phyloP scores from a whole-genome alignment of 306 rosid genomes.

The Cicer cuneatum region DNA sequence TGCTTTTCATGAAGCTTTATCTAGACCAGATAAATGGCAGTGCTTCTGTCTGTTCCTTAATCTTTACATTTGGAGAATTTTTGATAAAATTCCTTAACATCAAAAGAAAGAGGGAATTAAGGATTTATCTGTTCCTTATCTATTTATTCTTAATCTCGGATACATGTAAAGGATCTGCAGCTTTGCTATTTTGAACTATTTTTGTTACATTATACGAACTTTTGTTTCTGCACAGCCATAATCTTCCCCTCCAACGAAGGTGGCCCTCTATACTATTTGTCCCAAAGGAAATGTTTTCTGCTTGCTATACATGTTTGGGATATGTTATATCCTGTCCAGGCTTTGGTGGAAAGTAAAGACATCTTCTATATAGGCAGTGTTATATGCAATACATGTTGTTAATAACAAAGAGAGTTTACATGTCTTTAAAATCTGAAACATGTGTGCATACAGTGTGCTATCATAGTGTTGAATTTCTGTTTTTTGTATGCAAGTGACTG shows the following conservation, averaged over 20 bases:
- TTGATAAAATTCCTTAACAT: conserved; percentile 5
- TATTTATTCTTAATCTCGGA: background rate
- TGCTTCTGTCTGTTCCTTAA: background rate
- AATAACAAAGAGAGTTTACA: background rate
- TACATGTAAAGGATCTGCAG: background rate
- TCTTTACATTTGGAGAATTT: conserved; percentile 7
- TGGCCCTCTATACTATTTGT: too few species aligned
- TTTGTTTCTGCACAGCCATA: too few species aligned
- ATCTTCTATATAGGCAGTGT: background rate
- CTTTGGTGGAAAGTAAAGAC: background rate
- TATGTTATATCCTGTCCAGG: too few species aligned
- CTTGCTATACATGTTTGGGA: too few species aligned
- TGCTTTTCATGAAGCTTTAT: conserved; percentile 20
- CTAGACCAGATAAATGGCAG: background rate
- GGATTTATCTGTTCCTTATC: conserved; percentile 3
- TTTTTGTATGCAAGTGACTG: background rate
- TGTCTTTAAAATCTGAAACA: conserved; percentile 6
- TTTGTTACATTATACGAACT: too few species aligned
- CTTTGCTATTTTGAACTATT: background rate
- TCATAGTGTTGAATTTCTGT: background rate
- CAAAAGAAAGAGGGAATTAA: conserved; percentile 36
- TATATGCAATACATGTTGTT: background rate
- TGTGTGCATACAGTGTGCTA: background rate
- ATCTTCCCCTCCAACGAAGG: too few species aligned
- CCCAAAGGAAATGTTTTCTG: too few species aligned